These are phyloP conservation scores for Salix brachista DNA, from an alignment of 345 rosid species.

Conservation along the genomic window DNA sequence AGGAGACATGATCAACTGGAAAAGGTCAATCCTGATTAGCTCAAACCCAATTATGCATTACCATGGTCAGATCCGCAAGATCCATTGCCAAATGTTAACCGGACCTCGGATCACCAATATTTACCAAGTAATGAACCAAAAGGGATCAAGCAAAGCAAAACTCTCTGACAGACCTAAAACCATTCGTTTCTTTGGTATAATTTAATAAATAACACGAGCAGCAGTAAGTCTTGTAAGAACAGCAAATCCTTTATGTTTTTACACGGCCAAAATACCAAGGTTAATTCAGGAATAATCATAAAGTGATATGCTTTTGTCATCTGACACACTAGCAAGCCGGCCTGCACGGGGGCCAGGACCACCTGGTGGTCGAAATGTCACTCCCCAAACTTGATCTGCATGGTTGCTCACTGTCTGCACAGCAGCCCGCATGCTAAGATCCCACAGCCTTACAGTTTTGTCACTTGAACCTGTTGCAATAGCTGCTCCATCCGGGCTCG, in stretches of 20 bases:
- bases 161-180: not conserved
- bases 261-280: not conserved
- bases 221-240: not conserved
- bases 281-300: conserved; percentile 60
- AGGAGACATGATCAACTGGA: too few species aligned
- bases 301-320: conserved; percentile 87
- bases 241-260: not conserved
- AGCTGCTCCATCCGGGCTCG: conserved; percentile 85
- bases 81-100: not conserved
- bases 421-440: conserved; percentile 84
- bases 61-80: not conserved
- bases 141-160: not conserved
- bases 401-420: conserved; percentile 92
- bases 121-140: not conserved
- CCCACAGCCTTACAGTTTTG: conserved; percentile 93
- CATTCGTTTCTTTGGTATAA: not conserved
- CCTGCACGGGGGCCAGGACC: conserved; percentile 48
- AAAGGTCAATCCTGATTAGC: too few species aligned
- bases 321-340: conserved; percentile 84
- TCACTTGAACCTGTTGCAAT: conserved; percentile 93
- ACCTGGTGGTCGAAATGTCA: conserved; percentile 63
- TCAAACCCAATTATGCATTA: too few species aligned
- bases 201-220: not conserved
- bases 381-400: conserved; percentile 91
- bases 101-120: not conserved